Conservation (phyloP, 352 stramenopile genomes). For the Globisporangium canariense region DNA sequence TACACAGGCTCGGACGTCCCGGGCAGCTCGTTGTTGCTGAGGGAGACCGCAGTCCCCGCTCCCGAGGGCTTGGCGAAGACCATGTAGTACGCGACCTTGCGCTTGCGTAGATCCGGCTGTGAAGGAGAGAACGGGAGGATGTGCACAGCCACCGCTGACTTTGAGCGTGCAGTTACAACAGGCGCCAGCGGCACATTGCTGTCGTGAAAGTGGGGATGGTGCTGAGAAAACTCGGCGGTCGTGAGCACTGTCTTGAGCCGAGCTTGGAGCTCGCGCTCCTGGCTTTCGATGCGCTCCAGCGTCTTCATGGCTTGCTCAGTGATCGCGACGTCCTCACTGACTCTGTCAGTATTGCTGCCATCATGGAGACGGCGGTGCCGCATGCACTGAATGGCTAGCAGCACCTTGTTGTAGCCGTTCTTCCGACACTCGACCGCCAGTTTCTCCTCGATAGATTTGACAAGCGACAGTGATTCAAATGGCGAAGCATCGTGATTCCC, state of each 20-base stretch:
- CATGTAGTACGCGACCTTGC: constrained; percentile 64
- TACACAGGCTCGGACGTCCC: constrained; percentile 60
- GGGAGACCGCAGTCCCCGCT: constrained; percentile 67
- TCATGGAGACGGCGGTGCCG: constrained; percentile 10
- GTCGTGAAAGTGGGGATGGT: neutral
- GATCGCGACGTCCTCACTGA: constrained; percentile 20
- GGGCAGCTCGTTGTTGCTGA: constrained; percentile 64
- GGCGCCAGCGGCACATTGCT: constrained; percentile 34
- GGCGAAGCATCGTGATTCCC: neutral
- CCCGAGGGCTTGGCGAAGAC: constrained; percentile 71
- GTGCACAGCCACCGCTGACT: constrained; percentile 47
- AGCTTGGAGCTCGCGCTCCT: constrained; percentile 41
- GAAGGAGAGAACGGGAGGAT: constrained; percentile 38
- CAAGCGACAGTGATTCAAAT: constrained; percentile 10
- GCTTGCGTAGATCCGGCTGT: constrained; percentile 21
- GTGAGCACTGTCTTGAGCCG: constrained; percentile 1
- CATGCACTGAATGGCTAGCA: constrained; percentile 50
- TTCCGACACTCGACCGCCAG: constrained; percentile 45
- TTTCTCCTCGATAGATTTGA: constrained; percentile 24
- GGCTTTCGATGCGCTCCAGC: constrained; percentile 30
- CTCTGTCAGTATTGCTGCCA: neutral
- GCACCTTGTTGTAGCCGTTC: constrained; percentile 42
- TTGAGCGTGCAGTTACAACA: constrained; percentile 47
- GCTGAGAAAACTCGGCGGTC: neutral
- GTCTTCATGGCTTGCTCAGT: constrained; percentile 41